These are phyloP conservation scores for Pseudogymnoascus sp. DNA, from an alignment of 2,329 filamentous ascomycete genomes.

Conservation along the genomic window DNA sequence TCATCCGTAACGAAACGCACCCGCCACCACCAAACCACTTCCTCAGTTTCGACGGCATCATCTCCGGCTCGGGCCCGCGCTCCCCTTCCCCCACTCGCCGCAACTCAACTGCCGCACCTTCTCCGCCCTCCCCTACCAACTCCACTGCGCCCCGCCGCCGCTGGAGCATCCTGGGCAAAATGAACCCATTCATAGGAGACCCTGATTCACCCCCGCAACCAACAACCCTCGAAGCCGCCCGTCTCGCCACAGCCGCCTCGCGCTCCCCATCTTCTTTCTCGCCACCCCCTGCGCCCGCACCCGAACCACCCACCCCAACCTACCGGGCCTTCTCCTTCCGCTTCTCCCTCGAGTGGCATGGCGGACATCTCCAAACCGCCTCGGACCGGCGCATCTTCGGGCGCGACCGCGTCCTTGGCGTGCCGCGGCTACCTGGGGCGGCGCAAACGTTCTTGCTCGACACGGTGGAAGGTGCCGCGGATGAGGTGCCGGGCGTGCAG, in stretches of 20 bases:
- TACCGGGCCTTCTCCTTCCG: conserved; percentile 55
- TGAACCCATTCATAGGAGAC: conserved; percentile 40
- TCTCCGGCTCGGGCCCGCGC: no score
- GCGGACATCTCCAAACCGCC: neutral
- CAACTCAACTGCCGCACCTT: no score
- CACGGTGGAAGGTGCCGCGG: conserved; percentile 21
- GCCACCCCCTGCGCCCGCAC: conserved; percentile 40
- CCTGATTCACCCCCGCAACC: conserved; percentile 10
- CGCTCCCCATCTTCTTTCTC: conserved; percentile 34
- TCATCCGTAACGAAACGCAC: no score
- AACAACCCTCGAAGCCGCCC: conserved; percentile 38
- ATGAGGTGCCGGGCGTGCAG: conserved; percentile 17
- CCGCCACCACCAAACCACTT: no score
- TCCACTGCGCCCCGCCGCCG: conserved; percentile 39
- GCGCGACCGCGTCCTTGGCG: conserved; percentile 54
- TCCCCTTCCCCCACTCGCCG: no score
- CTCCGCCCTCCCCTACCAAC: conserved; percentile 14
- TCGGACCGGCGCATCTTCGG: conserved; percentile 32
- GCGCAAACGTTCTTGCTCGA: conserved; percentile 56
- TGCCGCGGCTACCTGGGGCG: conserved; percentile 60
- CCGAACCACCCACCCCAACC: conserved; percentile 38
- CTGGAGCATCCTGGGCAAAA: conserved; percentile 56
- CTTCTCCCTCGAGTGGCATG: conserved; percentile 58
- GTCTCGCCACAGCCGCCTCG: conserved; percentile 41
- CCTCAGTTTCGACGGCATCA: no score